Conservation (phyloP, 2,329 filamentous ascomycete species). For the Trichophaea hybrida region DNA sequence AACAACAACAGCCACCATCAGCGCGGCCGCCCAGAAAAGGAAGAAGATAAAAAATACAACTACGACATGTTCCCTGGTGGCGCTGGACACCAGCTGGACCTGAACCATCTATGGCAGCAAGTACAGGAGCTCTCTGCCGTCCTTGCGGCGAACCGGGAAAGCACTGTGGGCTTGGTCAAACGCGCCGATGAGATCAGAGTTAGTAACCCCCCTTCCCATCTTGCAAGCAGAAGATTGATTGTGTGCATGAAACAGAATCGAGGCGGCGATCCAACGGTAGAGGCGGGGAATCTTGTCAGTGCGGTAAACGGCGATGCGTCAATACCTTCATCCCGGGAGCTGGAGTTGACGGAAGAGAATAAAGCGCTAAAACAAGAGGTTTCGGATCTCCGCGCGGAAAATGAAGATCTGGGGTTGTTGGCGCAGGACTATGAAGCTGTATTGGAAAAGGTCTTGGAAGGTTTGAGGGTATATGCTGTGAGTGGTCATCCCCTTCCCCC, state of each 20-base stretch:
- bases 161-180: constrained; percentile 23
- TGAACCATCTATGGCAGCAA: constrained; percentile 27
- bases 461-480: constrained; percentile 26
- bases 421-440: constrained; percentile 26
- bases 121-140: constrained; percentile 27
- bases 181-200: constrained; percentile 27
- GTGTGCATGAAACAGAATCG: background rate
- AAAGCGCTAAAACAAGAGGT: constrained; percentile 24
- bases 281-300: background rate
- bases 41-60: background rate
- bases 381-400: constrained; percentile 23
- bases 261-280: background rate
- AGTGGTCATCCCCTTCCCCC: constrained; percentile 3
- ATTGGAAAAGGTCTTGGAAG: constrained; percentile 26
- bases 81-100: constrained; percentile 26
- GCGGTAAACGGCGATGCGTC: background rate
- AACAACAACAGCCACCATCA: constrained; percentile 9
- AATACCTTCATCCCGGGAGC: background rate
- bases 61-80: constrained; percentile 16
- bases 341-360: constrained; percentile 20
- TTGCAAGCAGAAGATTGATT: background rate
- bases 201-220: constrained; percentile 1
- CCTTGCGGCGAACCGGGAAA: constrained; percentile 25
- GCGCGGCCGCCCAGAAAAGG: background rate
- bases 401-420: constrained; percentile 25